Conservation (phyloP, 106 monocot species). For the Xerophyta viscosa region DNA sequence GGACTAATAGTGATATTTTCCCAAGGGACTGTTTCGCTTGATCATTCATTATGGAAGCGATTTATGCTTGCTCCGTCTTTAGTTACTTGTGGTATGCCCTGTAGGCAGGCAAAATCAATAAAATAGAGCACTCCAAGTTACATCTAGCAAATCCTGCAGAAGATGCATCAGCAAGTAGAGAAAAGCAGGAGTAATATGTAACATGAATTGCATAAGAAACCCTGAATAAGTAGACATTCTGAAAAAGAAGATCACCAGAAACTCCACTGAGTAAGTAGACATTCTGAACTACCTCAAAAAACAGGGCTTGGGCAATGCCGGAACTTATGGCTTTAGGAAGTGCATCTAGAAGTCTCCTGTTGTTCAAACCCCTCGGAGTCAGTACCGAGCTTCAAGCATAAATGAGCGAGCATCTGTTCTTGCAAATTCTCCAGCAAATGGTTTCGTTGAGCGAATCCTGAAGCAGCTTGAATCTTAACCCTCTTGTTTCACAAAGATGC, state of each 20-base stretch:
- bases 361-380: slow-evolving; percentile 25
- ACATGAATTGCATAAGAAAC: too few relatives aligned
- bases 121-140: too few relatives aligned
- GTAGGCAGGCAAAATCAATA: too few relatives aligned
- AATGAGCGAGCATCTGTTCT: slow-evolving; percentile 30
- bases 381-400: slow-evolving; percentile 24
- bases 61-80: too few relatives aligned
- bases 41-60: too few relatives aligned
- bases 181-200: too few relatives aligned
- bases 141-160: too few relatives aligned
- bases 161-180: too few relatives aligned
- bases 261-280: slow-evolving; percentile 23
- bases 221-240: too few relatives aligned
- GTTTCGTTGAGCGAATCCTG: slow-evolving; percentile 25
- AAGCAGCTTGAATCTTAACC: slow-evolving; percentile 21
- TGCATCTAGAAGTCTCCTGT: slow-evolving; percentile 22
- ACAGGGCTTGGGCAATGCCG: slow-evolving; percentile 20
- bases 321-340: slow-evolving; percentile 30
- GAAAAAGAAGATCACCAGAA: slow-evolving; percentile 25
- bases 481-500: slow-evolving; percentile 1
- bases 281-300: slow-evolving; percentile 6
- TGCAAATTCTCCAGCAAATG: slow-evolving; percentile 18
- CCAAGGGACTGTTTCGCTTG: too few relatives aligned
- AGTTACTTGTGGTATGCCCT: too few relatives aligned
- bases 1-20: too few relatives aligned